phyloP scores from a whole-genome alignment of 345 rosid species.

The Populus simonii region DNA sequence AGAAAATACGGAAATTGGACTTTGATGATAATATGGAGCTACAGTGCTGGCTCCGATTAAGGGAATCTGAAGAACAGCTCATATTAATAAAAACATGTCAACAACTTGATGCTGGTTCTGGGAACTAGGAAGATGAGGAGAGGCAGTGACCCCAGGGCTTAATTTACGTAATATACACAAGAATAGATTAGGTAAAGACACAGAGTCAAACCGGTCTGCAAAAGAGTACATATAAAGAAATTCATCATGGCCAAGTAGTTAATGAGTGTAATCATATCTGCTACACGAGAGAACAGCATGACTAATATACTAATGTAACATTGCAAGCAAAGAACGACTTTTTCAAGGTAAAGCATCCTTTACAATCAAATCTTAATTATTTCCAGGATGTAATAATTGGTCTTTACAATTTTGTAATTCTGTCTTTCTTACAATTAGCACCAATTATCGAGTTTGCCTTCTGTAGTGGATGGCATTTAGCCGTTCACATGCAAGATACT shows the following conservation, averaged over 20 bases:
- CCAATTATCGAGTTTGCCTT: not conserved
- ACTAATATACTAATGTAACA: too few species aligned
- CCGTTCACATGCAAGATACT: not conserved
- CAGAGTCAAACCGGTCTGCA: not conserved
- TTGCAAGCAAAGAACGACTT: not conserved
- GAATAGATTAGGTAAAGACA: not conserved
- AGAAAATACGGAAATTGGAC: too few species aligned
- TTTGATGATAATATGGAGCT: not conserved
- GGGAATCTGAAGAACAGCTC: not conserved
- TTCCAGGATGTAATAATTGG: not conserved
- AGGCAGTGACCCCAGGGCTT: too few species aligned
- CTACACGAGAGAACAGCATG: not conserved
- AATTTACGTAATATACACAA: too few species aligned
- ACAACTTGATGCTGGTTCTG: not conserved
- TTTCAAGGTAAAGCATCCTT: not conserved
- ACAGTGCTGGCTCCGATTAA: not conserved
- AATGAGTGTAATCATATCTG: constrained; percentile 17
- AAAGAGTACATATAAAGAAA: not conserved
- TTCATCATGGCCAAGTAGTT: not conserved
- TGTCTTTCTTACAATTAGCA: not conserved
- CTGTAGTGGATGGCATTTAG: not conserved
- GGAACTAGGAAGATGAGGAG: too few species aligned
- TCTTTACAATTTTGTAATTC: not conserved
- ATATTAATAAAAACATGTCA: not conserved
- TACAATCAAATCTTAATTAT: not conserved